A percentile compares a stretch with the other conserved stretches of the same genome.
phyloP scores from a whole-genome alignment of 2,329 filamentous ascomycete genomes.

The Teratosphaeria destructans region DNA sequence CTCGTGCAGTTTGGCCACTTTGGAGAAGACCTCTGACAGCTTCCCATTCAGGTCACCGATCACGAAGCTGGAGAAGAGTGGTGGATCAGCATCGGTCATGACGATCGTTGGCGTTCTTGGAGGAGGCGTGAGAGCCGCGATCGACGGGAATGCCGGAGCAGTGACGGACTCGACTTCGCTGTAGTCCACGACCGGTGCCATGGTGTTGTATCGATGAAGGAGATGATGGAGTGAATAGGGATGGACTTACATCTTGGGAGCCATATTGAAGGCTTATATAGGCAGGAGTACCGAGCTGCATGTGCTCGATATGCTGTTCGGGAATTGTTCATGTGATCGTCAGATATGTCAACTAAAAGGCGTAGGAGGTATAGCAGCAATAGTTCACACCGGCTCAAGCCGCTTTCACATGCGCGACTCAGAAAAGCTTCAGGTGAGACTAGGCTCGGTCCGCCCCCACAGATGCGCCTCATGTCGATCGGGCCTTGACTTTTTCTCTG shows the following conservation, averaged over 20 bases:
- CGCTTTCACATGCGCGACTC: neutral
- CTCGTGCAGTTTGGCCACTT: constrained; percentile 66
- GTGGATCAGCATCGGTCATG: neutral
- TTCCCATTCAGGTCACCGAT: constrained; percentile 75
- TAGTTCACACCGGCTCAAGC: neutral
- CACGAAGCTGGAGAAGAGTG: constrained; percentile 50
- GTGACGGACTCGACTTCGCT: neutral
- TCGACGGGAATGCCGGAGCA: neutral
- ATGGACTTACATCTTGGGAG: constrained; percentile 43
- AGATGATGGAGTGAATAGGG: neutral
- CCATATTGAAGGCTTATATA: constrained; percentile 26
- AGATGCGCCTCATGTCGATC: neutral
- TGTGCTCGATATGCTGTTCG: neutral
- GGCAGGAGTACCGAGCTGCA: neutral
- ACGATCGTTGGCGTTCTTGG: constrained; percentile 2
- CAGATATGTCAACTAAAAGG: neutral
- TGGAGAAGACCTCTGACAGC: constrained; percentile 64
- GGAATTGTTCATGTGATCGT: neutral
- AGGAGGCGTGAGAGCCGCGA: neutral
- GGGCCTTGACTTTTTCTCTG: neutral
- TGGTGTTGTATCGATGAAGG: neutral
- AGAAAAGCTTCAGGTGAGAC: neutral
- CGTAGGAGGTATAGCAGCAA: neutral
- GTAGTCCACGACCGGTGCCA: neutral
- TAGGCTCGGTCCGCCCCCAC: constrained; percentile 4